Conservation (phyloP, 164 flowering plant genomes). For the Liriodendron chinense region DNA sequence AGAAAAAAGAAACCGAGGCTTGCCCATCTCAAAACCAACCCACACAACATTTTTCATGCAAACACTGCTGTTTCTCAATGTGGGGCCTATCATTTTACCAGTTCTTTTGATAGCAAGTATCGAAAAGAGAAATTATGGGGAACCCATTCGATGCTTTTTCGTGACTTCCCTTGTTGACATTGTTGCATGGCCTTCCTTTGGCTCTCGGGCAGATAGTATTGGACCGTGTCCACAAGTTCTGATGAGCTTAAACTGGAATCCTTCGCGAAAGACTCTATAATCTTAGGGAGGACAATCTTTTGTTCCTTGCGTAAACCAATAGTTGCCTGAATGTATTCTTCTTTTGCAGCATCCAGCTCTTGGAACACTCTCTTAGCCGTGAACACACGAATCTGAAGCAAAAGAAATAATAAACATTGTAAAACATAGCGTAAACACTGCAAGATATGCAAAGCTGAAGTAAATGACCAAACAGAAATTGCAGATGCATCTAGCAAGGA, state of each 20-base stretch:
- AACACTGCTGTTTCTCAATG: background rate
- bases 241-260: constrained; percentile 60
- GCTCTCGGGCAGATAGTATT: constrained; percentile 62
- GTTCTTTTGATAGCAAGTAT: constrained; percentile 76
- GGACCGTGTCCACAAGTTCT: constrained; percentile 66
- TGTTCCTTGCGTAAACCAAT: constrained; percentile 67
- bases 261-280: constrained; percentile 73
- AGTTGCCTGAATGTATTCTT: constrained; percentile 80
- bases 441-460: too few species aligned
- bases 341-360: constrained; percentile 88
- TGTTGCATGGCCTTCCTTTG: constrained; percentile 49
- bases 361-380: constrained; percentile 75
- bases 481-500: background rate
- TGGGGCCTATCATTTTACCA: constrained; percentile 37
- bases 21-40: constrained; percentile 4
- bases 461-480: too few species aligned
- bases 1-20: background rate
- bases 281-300: constrained; percentile 69
- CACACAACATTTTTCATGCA: background rate
- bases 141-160: constrained; percentile 77
- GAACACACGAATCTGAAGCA: constrained; percentile 66
- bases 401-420: background rate
- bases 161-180: constrained; percentile 43
- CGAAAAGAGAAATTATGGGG: constrained; percentile 81
- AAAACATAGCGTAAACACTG: background rate